These are phyloP conservation scores for Podila clonocystis DNA, from an alignment of 192 early-diverging fungal species.

Conservation along the genomic window DNA sequence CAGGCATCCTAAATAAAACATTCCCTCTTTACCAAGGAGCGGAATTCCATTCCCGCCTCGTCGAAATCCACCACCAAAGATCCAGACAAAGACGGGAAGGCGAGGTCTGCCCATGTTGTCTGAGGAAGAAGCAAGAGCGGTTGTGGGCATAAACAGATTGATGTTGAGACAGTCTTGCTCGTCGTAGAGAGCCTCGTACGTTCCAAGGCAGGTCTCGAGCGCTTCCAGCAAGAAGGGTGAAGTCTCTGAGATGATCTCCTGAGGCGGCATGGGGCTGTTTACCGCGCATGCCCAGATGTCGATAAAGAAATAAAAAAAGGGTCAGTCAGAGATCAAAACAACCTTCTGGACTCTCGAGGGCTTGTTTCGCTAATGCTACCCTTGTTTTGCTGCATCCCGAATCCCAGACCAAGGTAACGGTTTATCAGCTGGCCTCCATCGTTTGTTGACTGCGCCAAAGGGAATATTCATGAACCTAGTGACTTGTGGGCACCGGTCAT, in stretches of 20 bases:
- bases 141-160: conserved; percentile 11
- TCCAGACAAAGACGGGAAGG: conserved; percentile 20
- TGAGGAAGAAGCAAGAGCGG: too few relatives aligned
- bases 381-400: conserved; percentile 17
- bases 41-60: not conserved
- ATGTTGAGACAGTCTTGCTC: conserved; percentile 10
- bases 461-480: conserved; percentile 32
- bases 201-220: not conserved
- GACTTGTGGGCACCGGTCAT: not conserved
- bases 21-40: conserved; percentile 1
- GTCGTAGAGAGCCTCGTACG: not conserved
- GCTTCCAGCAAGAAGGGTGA: too few relatives aligned
- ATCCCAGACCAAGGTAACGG: conserved; percentile 18
- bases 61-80: conserved; percentile 10
- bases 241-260: not conserved
- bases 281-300: not conserved
- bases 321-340: not conserved
- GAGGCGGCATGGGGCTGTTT: conserved; percentile 3
- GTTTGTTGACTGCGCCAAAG: conserved; percentile 18
- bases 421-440: conserved; percentile 31
- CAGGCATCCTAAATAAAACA: too few relatives aligned
- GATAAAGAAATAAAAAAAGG: not conserved
- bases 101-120: too few relatives aligned
- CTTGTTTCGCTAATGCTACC: not conserved
- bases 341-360: not conserved